These are phyloP conservation scores for Balakata baccata DNA, from an alignment of 345 rosid species.

Conservation along the genomic window DNA sequence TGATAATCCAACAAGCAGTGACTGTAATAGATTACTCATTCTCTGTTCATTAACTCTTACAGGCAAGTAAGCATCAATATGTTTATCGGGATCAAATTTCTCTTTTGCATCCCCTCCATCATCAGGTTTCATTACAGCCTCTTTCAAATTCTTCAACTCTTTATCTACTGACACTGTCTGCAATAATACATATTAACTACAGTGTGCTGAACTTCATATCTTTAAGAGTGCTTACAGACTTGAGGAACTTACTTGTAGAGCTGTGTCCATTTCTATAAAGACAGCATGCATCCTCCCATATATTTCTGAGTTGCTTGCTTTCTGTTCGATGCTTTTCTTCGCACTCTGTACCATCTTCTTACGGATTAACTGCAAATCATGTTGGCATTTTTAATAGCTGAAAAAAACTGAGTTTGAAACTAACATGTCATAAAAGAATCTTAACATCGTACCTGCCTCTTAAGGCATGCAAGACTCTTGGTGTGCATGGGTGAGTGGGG, in stretches of 20 bases:
- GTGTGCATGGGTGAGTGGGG: slow-evolving; percentile 95
- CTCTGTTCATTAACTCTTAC: slow-evolving; percentile 83
- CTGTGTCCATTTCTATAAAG: slow-evolving; percentile 60
- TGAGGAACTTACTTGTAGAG: slow-evolving; percentile 42
- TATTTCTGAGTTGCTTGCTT: slow-evolving; percentile 60
- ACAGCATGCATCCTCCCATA: slow-evolving; percentile 79
- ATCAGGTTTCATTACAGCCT: slow-evolving; percentile 64
- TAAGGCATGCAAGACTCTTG: slow-evolving; percentile 75
- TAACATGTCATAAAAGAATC: slow-evolving; percentile 5
- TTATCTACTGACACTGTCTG: slow-evolving; percentile 49
- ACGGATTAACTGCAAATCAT: slow-evolving; percentile 44
- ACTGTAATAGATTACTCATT: slow-evolving; percentile 73
- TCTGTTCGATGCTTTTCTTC: slow-evolving; percentile 58
- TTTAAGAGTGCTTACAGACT: not conserved
- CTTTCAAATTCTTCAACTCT: slow-evolving; percentile 66
- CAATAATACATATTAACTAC: slow-evolving; percentile 10
- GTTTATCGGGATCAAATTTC: slow-evolving; percentile 64
- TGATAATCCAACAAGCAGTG: slow-evolving; percentile 59
- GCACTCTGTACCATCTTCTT: slow-evolving; percentile 81
- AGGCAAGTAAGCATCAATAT: slow-evolving; percentile 64
- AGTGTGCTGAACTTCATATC: not conserved
- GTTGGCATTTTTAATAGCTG: slow-evolving; percentile 5
- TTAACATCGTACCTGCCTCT: slow-evolving; percentile 47
- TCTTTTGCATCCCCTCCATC: slow-evolving; percentile 40
- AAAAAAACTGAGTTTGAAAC: slow-evolving; percentile 5